A percentile compares a stretch with the other conserved stretches of the same genome.
Evolutionary conservation across 768 basidiomycete species (phyloP).

Genomic region (Termitomyces sp.): DNA sequence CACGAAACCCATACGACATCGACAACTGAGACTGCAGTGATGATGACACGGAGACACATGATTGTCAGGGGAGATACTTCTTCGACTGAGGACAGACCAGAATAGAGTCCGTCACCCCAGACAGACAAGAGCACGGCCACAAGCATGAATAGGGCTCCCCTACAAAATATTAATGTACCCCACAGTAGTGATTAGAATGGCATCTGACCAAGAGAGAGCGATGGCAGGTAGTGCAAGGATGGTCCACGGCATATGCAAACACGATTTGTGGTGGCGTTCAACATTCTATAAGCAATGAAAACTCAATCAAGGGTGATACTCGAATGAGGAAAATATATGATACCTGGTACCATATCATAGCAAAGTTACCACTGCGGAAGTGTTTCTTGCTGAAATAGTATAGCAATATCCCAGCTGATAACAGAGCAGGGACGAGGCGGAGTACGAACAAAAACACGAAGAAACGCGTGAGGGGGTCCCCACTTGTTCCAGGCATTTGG

Average conservation of each 20-base stretch:
- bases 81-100: too few species aligned
- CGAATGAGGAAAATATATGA: background rate
- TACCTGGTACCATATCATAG: background rate
- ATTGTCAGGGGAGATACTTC: too few species aligned
- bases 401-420: background rate
- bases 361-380: background rate
- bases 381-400: background rate
- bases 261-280: background rate
- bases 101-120: too few species aligned
- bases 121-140: background rate
- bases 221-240: background rate
- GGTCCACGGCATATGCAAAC: background rate
- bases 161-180: background rate
- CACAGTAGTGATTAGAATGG: background rate
- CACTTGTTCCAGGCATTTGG: background rate
- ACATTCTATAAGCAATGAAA: background rate
- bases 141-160: background rate
- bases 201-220: background rate
- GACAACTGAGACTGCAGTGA: too few species aligned
- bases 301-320: background rate
- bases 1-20: too few species aligned
- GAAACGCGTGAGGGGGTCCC: background rate
- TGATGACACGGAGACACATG: too few species aligned
- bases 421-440: background rate
- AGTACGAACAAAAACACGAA: background rate